phyloP scores from a whole-genome alignment of 2,329 filamentous ascomycete species.

The Bipolaris gigantea region DNA sequence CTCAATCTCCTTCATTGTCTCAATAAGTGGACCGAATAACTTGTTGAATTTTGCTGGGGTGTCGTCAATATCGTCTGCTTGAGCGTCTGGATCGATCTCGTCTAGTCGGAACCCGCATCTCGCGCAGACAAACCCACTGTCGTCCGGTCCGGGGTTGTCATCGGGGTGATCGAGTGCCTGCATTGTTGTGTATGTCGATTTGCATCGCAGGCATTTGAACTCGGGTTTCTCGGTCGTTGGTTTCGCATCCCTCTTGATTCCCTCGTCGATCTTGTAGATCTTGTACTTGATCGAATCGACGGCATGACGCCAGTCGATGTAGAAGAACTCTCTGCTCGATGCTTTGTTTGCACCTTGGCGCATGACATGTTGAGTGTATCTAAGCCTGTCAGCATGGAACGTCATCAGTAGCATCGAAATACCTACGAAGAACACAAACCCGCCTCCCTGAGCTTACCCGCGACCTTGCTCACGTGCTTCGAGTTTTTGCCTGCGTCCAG shows the following conservation, averaged over 20 bases:
- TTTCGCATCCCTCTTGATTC: constrained; percentile 80
- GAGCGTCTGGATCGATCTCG: constrained; percentile 31
- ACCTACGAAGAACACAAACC: constrained; percentile 79
- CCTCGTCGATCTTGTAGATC: constrained; percentile 83
- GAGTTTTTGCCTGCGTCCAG: constrained; percentile 75
- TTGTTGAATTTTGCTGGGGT: constrained; percentile 63
- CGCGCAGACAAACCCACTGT: constrained; percentile 74
- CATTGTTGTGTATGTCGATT: constrained; percentile 83
- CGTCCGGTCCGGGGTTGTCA: constrained; percentile 51
- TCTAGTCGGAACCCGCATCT: constrained; percentile 67
- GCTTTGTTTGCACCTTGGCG: constrained; percentile 80
- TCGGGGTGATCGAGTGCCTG: constrained; percentile 81
- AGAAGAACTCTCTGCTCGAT: constrained; percentile 91
- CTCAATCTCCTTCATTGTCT: constrained; percentile 62
- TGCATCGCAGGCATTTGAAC: constrained; percentile 80
- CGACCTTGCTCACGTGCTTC: constrained; percentile 89
- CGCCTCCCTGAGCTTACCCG: constrained; percentile 81
- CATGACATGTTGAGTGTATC: constrained; percentile 73
- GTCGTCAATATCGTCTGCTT: constrained; percentile 44
- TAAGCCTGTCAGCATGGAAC: constrained; percentile 40
- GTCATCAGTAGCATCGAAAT: constrained; percentile 2
- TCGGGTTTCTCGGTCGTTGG: constrained; percentile 85
- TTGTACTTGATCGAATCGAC: constrained; percentile 97
- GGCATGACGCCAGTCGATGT: constrained; percentile 90
- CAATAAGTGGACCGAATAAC: constrained; percentile 75